Evolutionary conservation across 2,329 filamentous ascomycete species (phyloP).

Genomic region (Stylonectria norvegica): DNA sequence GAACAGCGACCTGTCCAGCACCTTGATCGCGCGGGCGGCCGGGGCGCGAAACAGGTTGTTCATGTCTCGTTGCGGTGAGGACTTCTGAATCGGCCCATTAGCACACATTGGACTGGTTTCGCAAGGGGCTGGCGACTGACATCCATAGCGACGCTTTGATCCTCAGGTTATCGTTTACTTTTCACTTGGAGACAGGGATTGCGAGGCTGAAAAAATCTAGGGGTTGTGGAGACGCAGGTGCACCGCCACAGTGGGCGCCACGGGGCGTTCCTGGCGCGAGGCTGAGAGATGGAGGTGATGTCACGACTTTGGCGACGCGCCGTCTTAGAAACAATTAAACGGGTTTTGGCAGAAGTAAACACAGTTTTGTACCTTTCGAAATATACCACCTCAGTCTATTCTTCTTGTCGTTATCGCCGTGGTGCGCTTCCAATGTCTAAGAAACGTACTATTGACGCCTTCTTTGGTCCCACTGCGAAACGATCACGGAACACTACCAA

Average conservation of each 20-base stretch:
- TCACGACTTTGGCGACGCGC: constrained; percentile 18
- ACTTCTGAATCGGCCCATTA: constrained; percentile 19
- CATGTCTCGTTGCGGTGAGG: constrained; percentile 42
- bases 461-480: constrained; percentile 48
- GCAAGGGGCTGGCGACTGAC: constrained; percentile 21
- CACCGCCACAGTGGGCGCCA: constrained; percentile 26
- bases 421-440: no score
- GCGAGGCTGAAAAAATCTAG: constrained; percentile 32
- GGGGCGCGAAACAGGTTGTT: constrained; percentile 69
- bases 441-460: constrained; percentile 62
- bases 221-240: constrained; percentile 12
- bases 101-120: background rate
- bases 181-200: constrained; percentile 16
- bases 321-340: no score
- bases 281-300: constrained; percentile 15
- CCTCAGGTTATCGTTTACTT: constrained; percentile 18
- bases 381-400: no score
- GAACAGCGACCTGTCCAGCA: constrained; percentile 82
- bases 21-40: constrained; percentile 70
- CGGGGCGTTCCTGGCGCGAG: constrained; percentile 1
- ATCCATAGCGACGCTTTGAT: constrained; percentile 30
- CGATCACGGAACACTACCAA: constrained; percentile 15
- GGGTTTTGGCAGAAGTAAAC: no score
- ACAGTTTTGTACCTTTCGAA: no score
- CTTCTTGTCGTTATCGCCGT: background rate